phyloP scores from a whole-genome alignment of 768 basidiomycete genomes.

The Kwoniella europaea region DNA sequence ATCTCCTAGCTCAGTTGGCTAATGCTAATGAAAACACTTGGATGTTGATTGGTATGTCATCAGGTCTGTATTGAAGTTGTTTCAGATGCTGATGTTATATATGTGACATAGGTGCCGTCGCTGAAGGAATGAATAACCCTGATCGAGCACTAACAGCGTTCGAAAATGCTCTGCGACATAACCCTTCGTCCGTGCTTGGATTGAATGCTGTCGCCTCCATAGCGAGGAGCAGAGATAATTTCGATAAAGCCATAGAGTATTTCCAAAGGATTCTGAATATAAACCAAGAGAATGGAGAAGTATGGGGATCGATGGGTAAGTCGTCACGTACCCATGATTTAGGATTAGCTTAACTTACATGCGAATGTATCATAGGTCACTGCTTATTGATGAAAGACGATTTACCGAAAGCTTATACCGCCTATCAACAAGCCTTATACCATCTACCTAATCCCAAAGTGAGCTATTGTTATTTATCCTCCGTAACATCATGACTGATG shows the following conservation, averaged over 20 bases:
- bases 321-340: slow-evolving; percentile 15
- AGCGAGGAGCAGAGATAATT: slow-evolving; percentile 96
- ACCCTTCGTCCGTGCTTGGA: slow-evolving; percentile 84
- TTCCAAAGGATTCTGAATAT: slow-evolving; percentile 89
- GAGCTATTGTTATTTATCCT: slow-evolving; percentile 18
- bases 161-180: slow-evolving; percentile 93
- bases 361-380: slow-evolving; percentile 66
- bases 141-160: slow-evolving; percentile 92
- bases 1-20: slow-evolving; percentile 66
- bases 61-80: neutral
- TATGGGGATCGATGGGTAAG: slow-evolving; percentile 90
- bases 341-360: neutral
- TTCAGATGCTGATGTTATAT: neutral
- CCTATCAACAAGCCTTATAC: slow-evolving; percentile 97
- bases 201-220: slow-evolving; percentile 94
- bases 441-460: slow-evolving; percentile 94
- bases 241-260: slow-evolving; percentile 95
- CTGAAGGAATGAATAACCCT: slow-evolving; percentile 89
- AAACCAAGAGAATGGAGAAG: slow-evolving; percentile 96
- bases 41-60: slow-evolving; percentile 79
- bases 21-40: slow-evolving; percentile 92
- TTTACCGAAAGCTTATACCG: slow-evolving; percentile 95
- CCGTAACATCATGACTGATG: neutral
- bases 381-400: slow-evolving; percentile 99
- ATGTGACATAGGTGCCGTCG: slow-evolving; percentile 75